phyloP scores from a whole-genome alignment of 768 basidiomycete genomes.

The Thelephora ganbajun region DNA sequence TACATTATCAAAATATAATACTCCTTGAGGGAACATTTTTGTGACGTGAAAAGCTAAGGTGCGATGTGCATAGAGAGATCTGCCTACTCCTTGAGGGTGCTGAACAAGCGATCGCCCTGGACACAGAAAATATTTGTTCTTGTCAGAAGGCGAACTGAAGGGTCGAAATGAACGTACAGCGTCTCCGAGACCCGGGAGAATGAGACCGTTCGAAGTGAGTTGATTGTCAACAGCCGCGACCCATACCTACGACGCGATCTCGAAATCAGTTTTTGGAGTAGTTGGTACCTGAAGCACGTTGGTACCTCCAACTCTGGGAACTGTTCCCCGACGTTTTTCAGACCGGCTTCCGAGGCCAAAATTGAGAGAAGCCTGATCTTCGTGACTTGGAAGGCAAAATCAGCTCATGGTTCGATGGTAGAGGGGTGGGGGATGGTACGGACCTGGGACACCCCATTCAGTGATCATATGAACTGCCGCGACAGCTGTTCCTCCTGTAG shows the following conservation, averaged over 20 bases:
- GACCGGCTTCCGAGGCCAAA: constrained; percentile 64
- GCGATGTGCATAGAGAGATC: too few relatives aligned
- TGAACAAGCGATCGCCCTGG: constrained; percentile 79
- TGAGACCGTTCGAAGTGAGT: constrained; percentile 63
- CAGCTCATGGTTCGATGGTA: neutral
- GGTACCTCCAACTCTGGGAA: constrained; percentile 74
- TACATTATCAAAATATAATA: too few relatives aligned
- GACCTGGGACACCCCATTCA: constrained; percentile 72
- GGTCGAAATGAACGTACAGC: constrained; percentile 29
- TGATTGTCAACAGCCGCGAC: constrained; percentile 66
- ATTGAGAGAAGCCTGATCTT: constrained; percentile 76
- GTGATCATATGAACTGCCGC: constrained; percentile 79
- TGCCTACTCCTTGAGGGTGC: constrained; percentile 30
- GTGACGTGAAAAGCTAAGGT: too few relatives aligned
- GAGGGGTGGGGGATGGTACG: constrained; percentile 8
- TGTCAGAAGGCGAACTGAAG: constrained; percentile 1
- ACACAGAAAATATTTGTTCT: neutral
- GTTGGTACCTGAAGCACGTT: constrained; percentile 1
- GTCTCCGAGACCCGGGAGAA: constrained; percentile 87
- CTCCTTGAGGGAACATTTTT: too few relatives aligned
- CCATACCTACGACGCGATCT: constrained; percentile 59
- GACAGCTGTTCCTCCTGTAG: constrained; percentile 84
- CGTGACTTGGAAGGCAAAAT: constrained; percentile 24
- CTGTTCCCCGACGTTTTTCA: constrained; percentile 45
- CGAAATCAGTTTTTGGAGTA: neutral